Evolutionary conservation across 208 protist genomes (phyloP).

Genomic region (Leishmania tarentolae): DNA sequence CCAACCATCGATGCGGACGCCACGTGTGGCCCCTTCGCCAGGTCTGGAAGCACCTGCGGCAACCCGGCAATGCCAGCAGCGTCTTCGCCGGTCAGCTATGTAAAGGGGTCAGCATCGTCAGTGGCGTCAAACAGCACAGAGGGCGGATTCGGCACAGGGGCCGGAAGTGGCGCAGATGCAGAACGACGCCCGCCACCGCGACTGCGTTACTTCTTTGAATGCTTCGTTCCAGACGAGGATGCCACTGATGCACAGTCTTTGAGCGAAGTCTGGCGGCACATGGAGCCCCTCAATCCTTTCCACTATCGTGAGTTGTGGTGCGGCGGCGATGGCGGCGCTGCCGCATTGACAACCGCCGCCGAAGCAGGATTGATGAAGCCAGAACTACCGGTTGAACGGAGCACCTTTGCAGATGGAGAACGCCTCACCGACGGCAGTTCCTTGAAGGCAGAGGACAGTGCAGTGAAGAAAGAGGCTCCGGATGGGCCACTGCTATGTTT

Average conservation of each 20-base stretch:
- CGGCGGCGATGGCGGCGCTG: conserved; percentile 1
- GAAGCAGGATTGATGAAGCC: not conserved
- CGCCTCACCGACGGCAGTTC: not conserved
- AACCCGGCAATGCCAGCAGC: conserved; percentile 6
- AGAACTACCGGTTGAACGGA: not conserved
- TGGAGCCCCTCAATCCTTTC: conserved; percentile 72
- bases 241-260: conserved; percentile 14
- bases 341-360: not conserved
- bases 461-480: not conserved
- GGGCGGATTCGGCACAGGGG: not conserved
- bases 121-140: conserved; percentile 13
- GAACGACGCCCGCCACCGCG: conserved; percentile 42
- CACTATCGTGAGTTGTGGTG: conserved; percentile 67
- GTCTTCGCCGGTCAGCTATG: conserved; percentile 9
- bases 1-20: conserved; percentile 78
- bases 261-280: conserved; percentile 24
- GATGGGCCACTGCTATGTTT: not conserved
- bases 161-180: not conserved
- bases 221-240: conserved; percentile 48
- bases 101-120: conserved; percentile 10
- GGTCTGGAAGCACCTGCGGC: conserved; percentile 11
- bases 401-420: not conserved
- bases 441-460: not conserved
- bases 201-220: conserved; percentile 59
- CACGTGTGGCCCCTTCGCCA: conserved; percentile 39